Evolutionary conservation across 768 basidiomycete species (phyloP), one percentile per base, ranked within the genome.

Genomic region (Pholiota molesta): DNA sequence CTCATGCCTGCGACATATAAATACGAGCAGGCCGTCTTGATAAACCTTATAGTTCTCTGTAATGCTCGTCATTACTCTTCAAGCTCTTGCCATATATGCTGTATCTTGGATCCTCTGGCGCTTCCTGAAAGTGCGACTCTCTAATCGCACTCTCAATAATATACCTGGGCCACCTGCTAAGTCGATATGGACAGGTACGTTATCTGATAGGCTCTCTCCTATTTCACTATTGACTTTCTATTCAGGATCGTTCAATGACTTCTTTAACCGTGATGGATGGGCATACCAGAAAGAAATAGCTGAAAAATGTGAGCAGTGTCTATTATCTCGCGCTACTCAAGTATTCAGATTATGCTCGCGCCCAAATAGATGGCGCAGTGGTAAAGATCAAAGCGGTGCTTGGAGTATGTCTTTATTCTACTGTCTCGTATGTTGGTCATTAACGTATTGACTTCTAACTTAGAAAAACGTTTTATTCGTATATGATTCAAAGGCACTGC

Each of bases 401-500:
- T 16, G 62, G 66, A 13, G 47, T 62, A 33, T 70, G 66, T 31
- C 28, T 31, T 31, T 31, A 31, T 31, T 31, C 6, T 31, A 31
- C 9, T 9, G 31, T 31, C 31, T 31, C 9, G 31, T 31, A 31
- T 26, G 26, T 26, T 26, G 26, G 26, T 26, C 6, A 31, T 31
- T 31, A 7, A 31, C 26, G 31, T 31, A 31, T 31, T 7, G 6
- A 31, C 31, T 17, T 37, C 53, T n/a, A 5, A 11, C 28, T 58
- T 68, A 75, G 75, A 69, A 71, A 57, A 66, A 72, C 31, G 66
- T 73, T 44, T 67, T 83, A 10, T 77, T 77, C 61, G 73, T 80
- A 1, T 80, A 68, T 54, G 83, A 84, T 60, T 79, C 82, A 0
- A 76, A 73, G 42, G 83, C 82, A 1, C 60, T 84, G 57, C 74